A percentile compares a stretch with the other conserved stretches of the same genome.
Evolutionary conservation across 2,329 filamentous ascomycete genomes (phyloP).

Genomic region (Fusarium verticillioides): DNA sequence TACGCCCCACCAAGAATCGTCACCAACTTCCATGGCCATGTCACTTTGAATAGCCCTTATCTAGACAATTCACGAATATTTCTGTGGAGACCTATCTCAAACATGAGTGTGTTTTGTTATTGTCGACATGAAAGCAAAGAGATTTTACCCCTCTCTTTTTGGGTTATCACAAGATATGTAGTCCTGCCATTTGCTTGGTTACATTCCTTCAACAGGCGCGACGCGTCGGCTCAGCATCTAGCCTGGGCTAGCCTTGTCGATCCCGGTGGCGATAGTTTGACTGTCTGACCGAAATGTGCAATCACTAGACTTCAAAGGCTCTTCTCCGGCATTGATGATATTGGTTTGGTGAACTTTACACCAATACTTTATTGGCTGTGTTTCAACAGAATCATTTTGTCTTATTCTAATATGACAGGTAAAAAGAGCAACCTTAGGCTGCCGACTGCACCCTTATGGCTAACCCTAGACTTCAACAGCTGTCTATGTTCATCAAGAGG

Average conservation of each 20-base stretch:
- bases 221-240: slow-evolving; percentile 22
- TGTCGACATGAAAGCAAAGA: neutral
- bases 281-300: neutral
- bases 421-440: neutral
- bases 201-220: slow-evolving; percentile 12
- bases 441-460: neutral
- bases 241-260: slow-evolving; percentile 38
- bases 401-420: neutral
- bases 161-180: neutral
- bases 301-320: neutral
- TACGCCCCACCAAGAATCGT: slow-evolving; percentile 28
- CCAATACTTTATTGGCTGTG: neutral
- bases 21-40: slow-evolving; percentile 22
- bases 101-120: neutral
- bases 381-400: neutral
- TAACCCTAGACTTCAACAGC: neutral
- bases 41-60: neutral
- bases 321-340: neutral
- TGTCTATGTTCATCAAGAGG: neutral
- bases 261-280: slow-evolving; percentile 37
- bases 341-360: neutral
- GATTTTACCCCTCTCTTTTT: neutral
- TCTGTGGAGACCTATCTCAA: neutral
- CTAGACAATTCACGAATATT: neutral
- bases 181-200: slow-evolving; percentile 9